Evolutionary conservation across 2,329 filamentous ascomycete genomes (phyloP).

Genomic region (Cladorrhinum sp.): DNA sequence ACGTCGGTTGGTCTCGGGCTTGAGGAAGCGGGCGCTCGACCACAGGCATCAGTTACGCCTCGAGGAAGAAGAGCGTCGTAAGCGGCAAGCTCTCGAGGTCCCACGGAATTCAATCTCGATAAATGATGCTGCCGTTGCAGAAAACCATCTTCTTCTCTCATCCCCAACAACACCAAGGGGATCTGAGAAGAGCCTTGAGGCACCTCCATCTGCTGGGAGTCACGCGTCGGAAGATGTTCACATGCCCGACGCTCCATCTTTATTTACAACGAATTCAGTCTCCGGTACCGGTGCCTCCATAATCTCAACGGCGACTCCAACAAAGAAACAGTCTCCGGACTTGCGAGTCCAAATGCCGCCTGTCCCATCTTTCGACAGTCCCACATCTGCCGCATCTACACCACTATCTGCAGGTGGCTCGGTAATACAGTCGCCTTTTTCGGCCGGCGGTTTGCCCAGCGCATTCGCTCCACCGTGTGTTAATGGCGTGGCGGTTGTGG

Average conservation of each 20-base stretch:
- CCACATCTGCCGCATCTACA: conserved; percentile 39
- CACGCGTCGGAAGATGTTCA: conserved; percentile 21
- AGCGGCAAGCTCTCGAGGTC: conserved; percentile 28
- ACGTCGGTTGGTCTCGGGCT: conserved; percentile 47
- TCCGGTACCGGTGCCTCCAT: conserved; percentile 4
- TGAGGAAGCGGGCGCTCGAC: conserved; percentile 52
- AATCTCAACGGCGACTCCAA: background rate
- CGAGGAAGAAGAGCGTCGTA: conserved; percentile 40
- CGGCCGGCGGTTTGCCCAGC: conserved; percentile 38
- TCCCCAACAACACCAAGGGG: conserved; percentile 11
- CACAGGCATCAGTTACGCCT: conserved; percentile 43
- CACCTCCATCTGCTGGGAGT: background rate
- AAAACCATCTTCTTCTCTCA: conserved; percentile 13
- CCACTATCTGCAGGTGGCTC: conserved; percentile 47
- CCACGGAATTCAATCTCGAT: conserved; percentile 39
- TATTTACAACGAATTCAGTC: conserved; percentile 26
- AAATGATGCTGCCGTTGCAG: conserved; percentile 38
- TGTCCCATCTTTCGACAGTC: conserved; percentile 48
- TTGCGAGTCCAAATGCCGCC: conserved; percentile 57
- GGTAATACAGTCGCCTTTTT: conserved; percentile 50
- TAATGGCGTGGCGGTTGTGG: conserved; percentile 43
- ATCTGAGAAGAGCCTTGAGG: conserved; percentile 10
- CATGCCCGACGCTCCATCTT: conserved; percentile 36
- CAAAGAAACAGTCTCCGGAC: conserved; percentile 43
- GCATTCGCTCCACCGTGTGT: conserved; percentile 42